Percentiles rank a stretch among this genome's conserved stretches.
These are phyloP conservation scores for Paramecium biaurelia DNA, from an alignment of 73 alveolate species.

Conservation along the genomic window DNA sequence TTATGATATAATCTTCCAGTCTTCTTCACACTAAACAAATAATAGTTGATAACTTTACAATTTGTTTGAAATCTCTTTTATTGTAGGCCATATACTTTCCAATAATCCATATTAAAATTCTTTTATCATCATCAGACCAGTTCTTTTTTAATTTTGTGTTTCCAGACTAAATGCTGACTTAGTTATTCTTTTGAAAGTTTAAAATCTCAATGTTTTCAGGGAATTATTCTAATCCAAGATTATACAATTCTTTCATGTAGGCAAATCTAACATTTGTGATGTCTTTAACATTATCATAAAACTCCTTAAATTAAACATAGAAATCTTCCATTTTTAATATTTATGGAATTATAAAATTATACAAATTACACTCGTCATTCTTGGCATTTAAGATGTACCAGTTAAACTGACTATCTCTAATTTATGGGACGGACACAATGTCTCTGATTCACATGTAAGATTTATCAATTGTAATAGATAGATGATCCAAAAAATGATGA, in stretches of 20 bases:
- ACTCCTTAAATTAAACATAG: background rate
- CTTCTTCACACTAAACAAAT: slow-evolving; percentile 4
- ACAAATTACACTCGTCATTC: slow-evolving; percentile 35
- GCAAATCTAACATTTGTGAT: slow-evolving; percentile 30
- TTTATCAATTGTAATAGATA: background rate
- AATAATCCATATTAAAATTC: slow-evolving; percentile 49
- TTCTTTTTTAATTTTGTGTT: slow-evolving; percentile 40
- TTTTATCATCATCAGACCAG: slow-evolving; percentile 65
- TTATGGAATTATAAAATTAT: slow-evolving; percentile 6
- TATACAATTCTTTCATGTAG: slow-evolving; percentile 29
- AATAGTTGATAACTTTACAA: background rate
- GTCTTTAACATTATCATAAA: background rate
- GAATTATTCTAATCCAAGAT: background rate
- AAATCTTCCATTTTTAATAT: slow-evolving; percentile 16
- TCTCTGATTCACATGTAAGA: background rate
- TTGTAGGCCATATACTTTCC: background rate
- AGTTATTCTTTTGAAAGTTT: background rate
- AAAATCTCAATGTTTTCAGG: background rate
- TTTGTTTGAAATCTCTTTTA: slow-evolving; percentile 31
- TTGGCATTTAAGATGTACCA: background rate
- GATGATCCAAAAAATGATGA: background rate
- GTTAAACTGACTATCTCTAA: slow-evolving; percentile 6
- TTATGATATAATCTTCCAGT: background rate
- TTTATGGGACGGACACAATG: background rate
- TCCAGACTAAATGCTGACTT: background rate